Conservation (phyloP, 2,329 filamentous ascomycete species). For the Furcasterigmium sp. region DNA sequence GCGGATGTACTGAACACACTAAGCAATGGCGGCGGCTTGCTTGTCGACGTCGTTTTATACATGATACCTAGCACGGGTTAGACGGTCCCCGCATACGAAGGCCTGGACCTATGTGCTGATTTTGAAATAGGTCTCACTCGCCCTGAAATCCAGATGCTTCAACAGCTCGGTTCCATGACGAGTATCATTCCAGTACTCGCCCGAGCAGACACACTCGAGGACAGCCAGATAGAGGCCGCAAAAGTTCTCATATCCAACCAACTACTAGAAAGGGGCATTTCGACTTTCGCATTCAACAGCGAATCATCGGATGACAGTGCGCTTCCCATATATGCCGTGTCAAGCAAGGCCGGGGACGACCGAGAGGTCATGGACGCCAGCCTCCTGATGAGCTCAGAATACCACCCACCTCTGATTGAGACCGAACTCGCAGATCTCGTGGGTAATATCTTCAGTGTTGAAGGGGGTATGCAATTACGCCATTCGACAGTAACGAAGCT, state of each 20-base stretch:
- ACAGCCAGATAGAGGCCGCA: constrained; percentile 48
- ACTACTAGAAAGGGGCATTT: constrained; percentile 52
- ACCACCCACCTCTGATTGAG: constrained; percentile 70
- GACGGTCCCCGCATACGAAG: constrained; percentile 14
- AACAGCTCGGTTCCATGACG: constrained; percentile 63
- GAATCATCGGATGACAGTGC: constrained; percentile 18
- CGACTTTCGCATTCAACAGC: constrained; percentile 61
- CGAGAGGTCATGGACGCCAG: constrained; percentile 88
- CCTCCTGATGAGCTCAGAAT: constrained; percentile 86
- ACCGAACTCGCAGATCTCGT: constrained; percentile 71
- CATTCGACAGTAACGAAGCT: constrained; percentile 81
- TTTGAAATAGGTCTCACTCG: constrained; percentile 22
- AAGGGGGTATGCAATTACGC: constrained; percentile 75
- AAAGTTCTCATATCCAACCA: constrained; percentile 56
- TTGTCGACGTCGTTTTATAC: constrained; percentile 84
- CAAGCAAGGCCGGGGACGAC: constrained; percentile 66
- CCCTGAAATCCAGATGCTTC: constrained; percentile 65
- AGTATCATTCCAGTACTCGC: constrained; percentile 83
- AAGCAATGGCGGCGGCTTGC: constrained; percentile 74
- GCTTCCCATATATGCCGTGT: constrained; percentile 65
- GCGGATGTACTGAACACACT: constrained; percentile 72
- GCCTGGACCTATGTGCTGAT: constrained; percentile 30
- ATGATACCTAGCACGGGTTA: constrained; percentile 65
- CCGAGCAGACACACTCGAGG: constrained; percentile 64
- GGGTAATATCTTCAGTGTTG: constrained; percentile 68